A percentile compares a stretch with the other conserved stretches of the same genome.
Conservation (phyloP, 148 eudicot species). For the Amaranthus cruentus region DNA sequence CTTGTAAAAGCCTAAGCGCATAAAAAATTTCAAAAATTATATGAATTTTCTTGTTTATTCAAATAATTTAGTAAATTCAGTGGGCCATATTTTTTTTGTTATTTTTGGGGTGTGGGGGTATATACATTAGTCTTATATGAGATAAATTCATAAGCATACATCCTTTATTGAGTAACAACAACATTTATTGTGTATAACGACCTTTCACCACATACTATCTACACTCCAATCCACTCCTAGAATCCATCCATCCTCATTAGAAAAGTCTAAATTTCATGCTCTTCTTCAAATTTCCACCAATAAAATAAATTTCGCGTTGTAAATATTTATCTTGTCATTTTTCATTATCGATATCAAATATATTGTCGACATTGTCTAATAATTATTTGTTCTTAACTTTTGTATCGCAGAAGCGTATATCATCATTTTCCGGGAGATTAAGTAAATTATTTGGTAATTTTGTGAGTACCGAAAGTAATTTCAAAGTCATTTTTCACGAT, state of each 20-base stretch:
- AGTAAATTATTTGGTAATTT: slow-evolving; percentile 44
- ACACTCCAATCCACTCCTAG: neutral
- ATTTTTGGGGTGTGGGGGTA: neutral
- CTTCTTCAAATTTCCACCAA: neutral
- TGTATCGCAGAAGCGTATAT: slow-evolving; percentile 48
- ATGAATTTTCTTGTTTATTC: slow-evolving; percentile 16
- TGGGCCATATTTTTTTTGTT: slow-evolving; percentile 13
- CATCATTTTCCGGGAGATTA: slow-evolving; percentile 50
- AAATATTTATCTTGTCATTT: neutral
- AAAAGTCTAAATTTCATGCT: neutral
- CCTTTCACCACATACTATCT: slow-evolving; percentile 12
- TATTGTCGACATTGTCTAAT: neutral
- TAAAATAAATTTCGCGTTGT: neutral
- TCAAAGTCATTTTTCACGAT: slow-evolving; percentile 66
- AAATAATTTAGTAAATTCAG: slow-evolving; percentile 14
- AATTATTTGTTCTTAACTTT: neutral
- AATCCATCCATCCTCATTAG: neutral
- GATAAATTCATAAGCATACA: neutral
- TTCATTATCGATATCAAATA: neutral
- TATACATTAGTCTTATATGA: neutral
- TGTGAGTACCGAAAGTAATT: slow-evolving; percentile 14
- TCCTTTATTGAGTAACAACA: neutral
- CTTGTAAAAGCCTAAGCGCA: neutral
- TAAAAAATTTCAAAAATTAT: neutral
- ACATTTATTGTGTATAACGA: slow-evolving; percentile 28